phyloP scores from a whole-genome alignment of 768 basidiomycete genomes.

The Trametes gibbosa region DNA sequence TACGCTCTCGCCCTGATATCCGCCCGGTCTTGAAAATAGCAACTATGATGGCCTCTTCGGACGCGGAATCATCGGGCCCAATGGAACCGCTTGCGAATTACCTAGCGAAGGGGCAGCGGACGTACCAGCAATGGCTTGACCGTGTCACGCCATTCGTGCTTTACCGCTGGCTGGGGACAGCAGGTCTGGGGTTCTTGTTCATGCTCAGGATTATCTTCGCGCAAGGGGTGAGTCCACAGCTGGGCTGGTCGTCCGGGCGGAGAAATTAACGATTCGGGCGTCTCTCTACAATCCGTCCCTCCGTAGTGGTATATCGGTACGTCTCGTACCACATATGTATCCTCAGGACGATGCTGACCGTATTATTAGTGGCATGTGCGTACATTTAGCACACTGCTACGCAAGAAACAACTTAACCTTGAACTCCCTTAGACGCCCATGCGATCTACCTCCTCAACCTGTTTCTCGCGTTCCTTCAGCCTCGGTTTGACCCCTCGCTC shows the following conservation, averaged over 20 bases:
- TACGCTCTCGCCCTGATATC: background rate
- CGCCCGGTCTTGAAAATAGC: background rate
- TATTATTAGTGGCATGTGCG: constrained; percentile 64
- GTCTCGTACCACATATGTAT: constrained; percentile 30
- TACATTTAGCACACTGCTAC: constrained; percentile 14
- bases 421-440: constrained; percentile 61
- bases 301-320: constrained; percentile 88
- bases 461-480: constrained; percentile 95
- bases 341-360: background rate
- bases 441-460: constrained; percentile 96
- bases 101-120: constrained; percentile 58
- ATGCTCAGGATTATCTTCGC: constrained; percentile 80
- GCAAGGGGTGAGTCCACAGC: constrained; percentile 71
- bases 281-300: background rate
- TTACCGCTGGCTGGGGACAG: constrained; percentile 85
- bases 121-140: constrained; percentile 89
- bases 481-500: constrained; percentile 94
- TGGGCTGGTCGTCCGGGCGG: background rate
- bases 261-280: background rate
- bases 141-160: constrained; percentile 85
- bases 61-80: constrained; percentile 23
- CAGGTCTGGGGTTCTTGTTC: constrained; percentile 70
- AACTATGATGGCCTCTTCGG: constrained; percentile 30
- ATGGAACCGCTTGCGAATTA: constrained; percentile 30
- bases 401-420: background rate